These are phyloP conservation scores for Diaporthe sp. DNA, from an alignment of 2,329 filamentous ascomycete genomes.

Conservation along the genomic window DNA sequence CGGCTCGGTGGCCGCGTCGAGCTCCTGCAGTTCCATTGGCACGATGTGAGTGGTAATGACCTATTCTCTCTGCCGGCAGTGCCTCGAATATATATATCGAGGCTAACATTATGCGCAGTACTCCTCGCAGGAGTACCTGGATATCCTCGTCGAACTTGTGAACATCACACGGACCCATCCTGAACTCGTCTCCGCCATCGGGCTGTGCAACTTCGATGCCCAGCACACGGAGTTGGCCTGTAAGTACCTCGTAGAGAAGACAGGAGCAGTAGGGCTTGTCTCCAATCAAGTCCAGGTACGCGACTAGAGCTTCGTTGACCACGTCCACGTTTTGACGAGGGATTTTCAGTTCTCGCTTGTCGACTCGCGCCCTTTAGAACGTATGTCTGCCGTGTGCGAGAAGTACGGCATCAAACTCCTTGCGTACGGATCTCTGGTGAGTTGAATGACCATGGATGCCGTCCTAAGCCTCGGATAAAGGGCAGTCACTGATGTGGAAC, in stretches of 20 bases:
- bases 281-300: conserved; percentile 49
- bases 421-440: conserved; percentile 48
- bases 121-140: conserved; percentile 46
- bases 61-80: neutral
- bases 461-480: no score
- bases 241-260: conserved; percentile 44
- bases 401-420: conserved; percentile 46
- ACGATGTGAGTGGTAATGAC: conserved; percentile 41
- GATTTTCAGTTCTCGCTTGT: conserved; percentile 45
- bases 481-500: neutral
- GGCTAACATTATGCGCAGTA: conserved; percentile 41
- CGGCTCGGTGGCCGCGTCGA: conserved; percentile 46
- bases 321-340: neutral
- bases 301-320: neutral
- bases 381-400: conserved; percentile 43
- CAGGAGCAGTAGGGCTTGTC: conserved; percentile 43
- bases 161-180: conserved; percentile 41
- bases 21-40: conserved; percentile 50
- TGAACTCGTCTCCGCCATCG: conserved; percentile 44
- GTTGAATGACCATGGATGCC: neutral
- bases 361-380: conserved; percentile 44
- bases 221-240: conserved; percentile 45
- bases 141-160: conserved; percentile 46
- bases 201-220: conserved; percentile 49
- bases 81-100: neutral